Evolutionary conservation across 1,139 yeast species (phyloP).

Genomic region (Taphrina sp.): DNA sequence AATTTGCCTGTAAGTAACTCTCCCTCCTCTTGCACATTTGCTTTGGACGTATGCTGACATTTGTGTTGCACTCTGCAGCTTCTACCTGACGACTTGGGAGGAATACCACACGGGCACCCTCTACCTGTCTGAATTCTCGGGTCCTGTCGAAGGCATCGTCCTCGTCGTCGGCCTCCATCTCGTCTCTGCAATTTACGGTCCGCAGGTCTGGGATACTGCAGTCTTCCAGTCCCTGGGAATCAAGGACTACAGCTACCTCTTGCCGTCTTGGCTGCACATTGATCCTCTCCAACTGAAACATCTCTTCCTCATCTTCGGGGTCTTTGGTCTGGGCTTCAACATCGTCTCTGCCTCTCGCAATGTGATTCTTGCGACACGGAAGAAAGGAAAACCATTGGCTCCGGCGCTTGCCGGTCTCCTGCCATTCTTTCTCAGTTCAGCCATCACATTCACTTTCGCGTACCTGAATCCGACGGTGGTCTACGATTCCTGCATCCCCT

Average conservation of each 20-base stretch:
- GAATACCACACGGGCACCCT: constrained; percentile 63
- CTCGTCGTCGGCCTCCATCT: constrained; percentile 57
- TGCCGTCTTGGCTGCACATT: constrained; percentile 2
- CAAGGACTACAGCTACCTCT: constrained; percentile 1
- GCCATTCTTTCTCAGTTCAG: constrained; percentile 43
- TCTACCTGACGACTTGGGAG: constrained; percentile 58
- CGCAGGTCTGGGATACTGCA: constrained; percentile 54
- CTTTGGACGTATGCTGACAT: too few relatives aligned
- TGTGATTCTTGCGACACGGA: constrained; percentile 55
- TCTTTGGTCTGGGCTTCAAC: constrained; percentile 22
- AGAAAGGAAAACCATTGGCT: constrained; percentile 45
- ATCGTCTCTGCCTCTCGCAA: constrained; percentile 47
- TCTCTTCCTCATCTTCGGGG: constrained; percentile 24
- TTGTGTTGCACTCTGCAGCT: constrained; percentile 33
- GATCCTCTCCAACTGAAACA: constrained; percentile 13
- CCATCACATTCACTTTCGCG: constrained; percentile 45
- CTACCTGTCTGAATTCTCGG: constrained; percentile 65
- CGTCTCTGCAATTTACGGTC: constrained; percentile 60
- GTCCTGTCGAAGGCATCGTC: constrained; percentile 78
- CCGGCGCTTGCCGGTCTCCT: constrained; percentile 45
- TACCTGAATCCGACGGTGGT: constrained; percentile 43
- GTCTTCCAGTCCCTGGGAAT: constrained; percentile 39
- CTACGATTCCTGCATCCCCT: constrained; percentile 55
- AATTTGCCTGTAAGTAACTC: constrained; percentile 45
- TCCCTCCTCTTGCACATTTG: too few relatives aligned